A percentile compares a stretch with the other conserved stretches of the same genome.
Evolutionary conservation across 116 monocot genomes (phyloP).

Genomic region (Papilionanthe hybrid): DNA sequence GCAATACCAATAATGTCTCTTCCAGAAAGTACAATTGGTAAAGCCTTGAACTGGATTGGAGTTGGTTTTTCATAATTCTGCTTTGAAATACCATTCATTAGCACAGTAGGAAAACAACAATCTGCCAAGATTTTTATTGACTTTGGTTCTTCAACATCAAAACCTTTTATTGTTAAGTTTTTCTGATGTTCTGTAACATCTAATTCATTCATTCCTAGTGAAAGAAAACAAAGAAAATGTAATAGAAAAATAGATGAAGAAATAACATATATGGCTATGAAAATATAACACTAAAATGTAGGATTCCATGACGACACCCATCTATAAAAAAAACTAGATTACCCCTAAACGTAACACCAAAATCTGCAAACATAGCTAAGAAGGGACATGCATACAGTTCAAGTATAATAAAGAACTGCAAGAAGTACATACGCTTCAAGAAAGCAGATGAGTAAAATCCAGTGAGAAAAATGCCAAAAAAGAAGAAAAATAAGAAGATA

Average conservation of each 20-base stretch:
- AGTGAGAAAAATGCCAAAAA: too few species aligned
- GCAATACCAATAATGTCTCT: slow-evolving; percentile 99
- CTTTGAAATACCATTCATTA: slow-evolving; percentile 82
- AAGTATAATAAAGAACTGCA: too few species aligned
- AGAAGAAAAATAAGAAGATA: too few species aligned
- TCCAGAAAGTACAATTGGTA: slow-evolving; percentile 87
- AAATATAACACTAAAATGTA: too few species aligned
- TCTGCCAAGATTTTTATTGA: slow-evolving; percentile 86
- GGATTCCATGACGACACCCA: not conserved
- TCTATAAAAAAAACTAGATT: not conserved
- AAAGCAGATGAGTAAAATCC: too few species aligned
- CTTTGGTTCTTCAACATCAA: slow-evolving; percentile 88
- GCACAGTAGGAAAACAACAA: slow-evolving; percentile 67
- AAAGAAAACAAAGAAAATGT: slow-evolving; percentile 6
- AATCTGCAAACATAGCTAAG: not conserved
- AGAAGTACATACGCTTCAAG: too few species aligned
- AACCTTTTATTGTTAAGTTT: slow-evolving; percentile 74
- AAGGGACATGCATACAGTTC: not conserved
- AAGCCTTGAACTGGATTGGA: slow-evolving; percentile 87
- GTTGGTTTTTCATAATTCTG: slow-evolving; percentile 97
- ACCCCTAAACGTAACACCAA: too few species aligned
- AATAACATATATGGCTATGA: not conserved
- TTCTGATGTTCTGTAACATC: slow-evolving; percentile 83
- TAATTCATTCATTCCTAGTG: slow-evolving; percentile 82
- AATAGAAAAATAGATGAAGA: not conserved